Base-by-base conservation (phyloP, 306 rosid species). In the Corylus avellana region DNA sequence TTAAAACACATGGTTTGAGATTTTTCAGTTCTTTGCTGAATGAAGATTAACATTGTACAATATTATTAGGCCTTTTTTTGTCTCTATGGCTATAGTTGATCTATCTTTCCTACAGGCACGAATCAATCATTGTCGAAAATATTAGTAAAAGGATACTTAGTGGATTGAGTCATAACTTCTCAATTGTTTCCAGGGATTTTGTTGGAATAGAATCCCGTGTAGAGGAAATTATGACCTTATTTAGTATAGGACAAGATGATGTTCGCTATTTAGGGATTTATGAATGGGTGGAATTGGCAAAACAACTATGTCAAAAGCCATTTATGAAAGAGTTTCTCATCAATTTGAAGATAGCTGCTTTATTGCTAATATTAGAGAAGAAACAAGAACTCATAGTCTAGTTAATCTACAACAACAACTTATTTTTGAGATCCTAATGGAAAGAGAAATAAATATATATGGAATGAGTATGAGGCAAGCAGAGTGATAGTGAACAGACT, bases 261-360 rank as follows among this genome's bases (percentile, higher is more conserved):
- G 71, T 29, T 82, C 56, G 46, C 2, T 82, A 77, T 50, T 0
- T 77, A 22, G 85, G 85, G 3, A 82, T 82, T 54, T 29, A 29
- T 71, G 85, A 3, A 75, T 75, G 72, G 79, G 79, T 0, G 72
- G 79, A 6, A 18, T 62, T 25, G 80, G 80, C 0, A 82, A 82
- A 42, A 68, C 75, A 44, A 57, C 76, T 57, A 53, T 53, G 1
- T 44, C 81, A 0, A 46, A 29, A 70, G 51, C 7, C 8, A 17
- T 78, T 54, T 78, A 70, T n/a, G 1, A 70, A n/a, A 78, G 13
- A 57, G 49, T 78, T 37, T 9, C 7, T 8, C 1, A 1, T 32
- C 44, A 50, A 7, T 79, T 79, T 35, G 66, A 69, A 27, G 39
- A 35, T 35, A 78, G 62, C 13, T 69, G 82, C 53, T 78, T 71